A percentile compares a stretch with the other conserved stretches of the same genome.
Evolutionary conservation across 2,329 filamentous ascomycete genomes (phyloP).

Genomic region (Ambrosiella beaveri): DNA sequence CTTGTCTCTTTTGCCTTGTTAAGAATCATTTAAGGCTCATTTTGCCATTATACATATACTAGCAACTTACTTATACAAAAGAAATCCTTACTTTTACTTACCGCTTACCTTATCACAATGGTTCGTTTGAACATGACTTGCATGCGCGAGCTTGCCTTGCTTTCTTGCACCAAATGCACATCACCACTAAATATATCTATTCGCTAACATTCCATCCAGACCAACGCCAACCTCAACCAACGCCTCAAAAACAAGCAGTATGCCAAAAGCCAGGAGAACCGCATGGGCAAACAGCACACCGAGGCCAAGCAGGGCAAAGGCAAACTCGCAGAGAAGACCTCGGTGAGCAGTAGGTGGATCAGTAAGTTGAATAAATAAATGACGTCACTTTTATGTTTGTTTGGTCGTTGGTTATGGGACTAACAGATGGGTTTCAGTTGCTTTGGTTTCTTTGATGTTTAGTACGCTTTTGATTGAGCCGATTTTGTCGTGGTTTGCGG

Average conservation of each 20-base stretch:
- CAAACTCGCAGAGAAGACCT: conserved; percentile 47
- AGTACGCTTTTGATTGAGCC: conserved; percentile 43
- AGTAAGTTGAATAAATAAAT: not conserved
- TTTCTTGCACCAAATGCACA: not conserved
- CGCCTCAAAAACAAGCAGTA: conserved; percentile 67
- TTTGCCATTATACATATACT: not conserved
- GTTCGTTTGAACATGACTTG: conserved; percentile 8
- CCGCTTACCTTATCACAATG: conserved; percentile 13
- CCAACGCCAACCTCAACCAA: conserved; percentile 60
- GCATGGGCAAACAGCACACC: conserved; percentile 55
- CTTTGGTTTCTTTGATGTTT: conserved; percentile 44
- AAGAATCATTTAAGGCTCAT: too few species aligned
- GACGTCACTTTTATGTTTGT: not conserved
- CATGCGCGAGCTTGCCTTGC: not conserved
- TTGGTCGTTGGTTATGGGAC: not conserved
- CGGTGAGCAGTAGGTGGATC: conserved; percentile 26
- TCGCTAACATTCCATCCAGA: conserved; percentile 7
- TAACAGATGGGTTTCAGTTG: conserved; percentile 20
- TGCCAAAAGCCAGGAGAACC: conserved; percentile 52
- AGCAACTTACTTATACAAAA: not conserved
- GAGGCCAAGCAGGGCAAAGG: conserved; percentile 31
- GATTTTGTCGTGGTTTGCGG: conserved; percentile 21
- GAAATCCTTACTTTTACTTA: not conserved
- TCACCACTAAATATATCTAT: not conserved
- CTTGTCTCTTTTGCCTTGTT: too few species aligned